Base-by-base conservation (phyloP, 2,329 filamentous ascomycete species). In the Epichloe bromicola region DNA sequence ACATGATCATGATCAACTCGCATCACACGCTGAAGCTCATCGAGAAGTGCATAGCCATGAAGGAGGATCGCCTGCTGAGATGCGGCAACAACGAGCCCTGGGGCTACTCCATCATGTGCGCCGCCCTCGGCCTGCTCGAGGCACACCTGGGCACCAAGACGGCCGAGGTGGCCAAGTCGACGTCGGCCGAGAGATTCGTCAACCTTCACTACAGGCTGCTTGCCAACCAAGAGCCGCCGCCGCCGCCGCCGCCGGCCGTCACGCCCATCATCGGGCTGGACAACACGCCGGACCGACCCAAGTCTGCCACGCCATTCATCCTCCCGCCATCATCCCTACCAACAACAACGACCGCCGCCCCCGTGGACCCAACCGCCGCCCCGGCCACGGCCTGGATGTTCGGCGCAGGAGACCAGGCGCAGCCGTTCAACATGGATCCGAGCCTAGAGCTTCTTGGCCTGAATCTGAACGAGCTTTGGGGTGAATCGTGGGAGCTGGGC, bases 11-110 rank as follows among this genome's bases (percentile, higher is more conserved):
- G 74, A 74, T 78, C 61, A 80, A 79, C 63, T 74, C 75, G 3
- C 72, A 74, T 52, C 77, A 82, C 63, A 81, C 78, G 1, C 70
- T 81, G 54, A 72, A 74, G 62, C 68, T 82, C n/a, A 73, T 82
- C 11, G 77, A 81, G 59, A 79, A 77, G 60, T 81, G 78, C 54
- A 71, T 82, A 38, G 64, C 66, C 45, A 76, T 82, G 70, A 80
- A 80, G 60, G 78, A 81, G 57, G 78, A 82, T 56, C 73, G 77
- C 1, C 71, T 82, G 7, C 62, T 82, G 23, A 69, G 78, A n/a
- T 80, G 76, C 54, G 78, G 78, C 15, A 81, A 81, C 65, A 79
- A 80, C 58, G 79, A 82, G 59, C 78, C 79, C 0, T 82, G 79
- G 79, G 77, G 77, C 17, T 80, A 81, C 61, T 78, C 74, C 51